Evolutionary conservation across 1,139 yeast genomes (phyloP), one percentile per base, ranked within the genome.

Genomic region (Magnusiomyces magnusii): DNA sequence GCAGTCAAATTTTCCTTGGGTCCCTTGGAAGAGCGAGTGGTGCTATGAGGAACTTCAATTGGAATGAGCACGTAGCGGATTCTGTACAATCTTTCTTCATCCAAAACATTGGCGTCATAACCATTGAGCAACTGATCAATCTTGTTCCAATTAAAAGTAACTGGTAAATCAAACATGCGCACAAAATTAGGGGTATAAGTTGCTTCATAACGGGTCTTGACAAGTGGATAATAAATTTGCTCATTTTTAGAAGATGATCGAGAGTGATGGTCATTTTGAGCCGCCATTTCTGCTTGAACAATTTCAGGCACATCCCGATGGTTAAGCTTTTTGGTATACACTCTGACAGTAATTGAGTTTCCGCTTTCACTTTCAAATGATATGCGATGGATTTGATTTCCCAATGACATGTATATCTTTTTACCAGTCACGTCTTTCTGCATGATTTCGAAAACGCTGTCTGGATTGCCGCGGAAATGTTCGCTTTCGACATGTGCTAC

Each of bases 111-210:
- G 66, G 89, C 96, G 47, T 86, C 91, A 70, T 86, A 89, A 0
- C 99, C 99, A 0, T 98, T 97, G 27, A 93, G 73, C 28, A 83
- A 80, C 69, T 91, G 97, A 73, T 95, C 99, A 62, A 91, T 78
- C 63, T 86, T 87, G 67, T 92, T 92, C 99, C 99, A 95, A 63
- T 92, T 91, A 63, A 84, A 81, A 21, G 78, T 76, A 51, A 81
- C 74, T 1, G 87, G 80, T 58, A 80, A 80, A 23, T 82, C 75
- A 2, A 84, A 81, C 64, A 84, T 84, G 9, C 86, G 79, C 60
- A 76, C 76, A 0, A 89, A 25, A 1, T 39, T 80, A 1, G 80
- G 77, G n/a, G 81, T 74, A 67, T 86, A 91, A 19, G 76, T 79
- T 53, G 80, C 83, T 41, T 90, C 92, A 69, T 88, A 89, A 61